phyloP scores from a whole-genome alignment of 371 early-diverging fungal genomes.

The Mucor velutinosus region DNA sequence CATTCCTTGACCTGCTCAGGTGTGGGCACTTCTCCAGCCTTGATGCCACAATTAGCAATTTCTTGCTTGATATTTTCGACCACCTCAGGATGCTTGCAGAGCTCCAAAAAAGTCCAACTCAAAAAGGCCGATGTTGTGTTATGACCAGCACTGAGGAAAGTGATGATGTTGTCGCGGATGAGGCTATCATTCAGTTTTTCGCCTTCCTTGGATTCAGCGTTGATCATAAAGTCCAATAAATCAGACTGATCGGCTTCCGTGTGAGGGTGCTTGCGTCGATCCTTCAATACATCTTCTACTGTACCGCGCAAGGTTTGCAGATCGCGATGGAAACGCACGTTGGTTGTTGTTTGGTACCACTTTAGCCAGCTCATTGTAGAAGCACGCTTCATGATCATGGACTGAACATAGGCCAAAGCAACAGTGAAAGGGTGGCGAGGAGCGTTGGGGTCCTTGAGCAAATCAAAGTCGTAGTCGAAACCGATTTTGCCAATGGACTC shows the following conservation, averaged over 20 bases:
- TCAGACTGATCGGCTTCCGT: conserved; percentile 24
- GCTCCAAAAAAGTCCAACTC: conserved; percentile 36
- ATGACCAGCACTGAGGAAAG: conserved; percentile 43
- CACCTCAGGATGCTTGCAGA: conserved; percentile 33
- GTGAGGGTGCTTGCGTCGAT: conserved; percentile 7
- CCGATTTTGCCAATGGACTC: conserved; percentile 43
- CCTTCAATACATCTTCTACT: conserved; percentile 26
- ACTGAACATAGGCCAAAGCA: conserved; percentile 40
- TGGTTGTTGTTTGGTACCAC: conserved; percentile 35
- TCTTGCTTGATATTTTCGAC: conserved; percentile 38
- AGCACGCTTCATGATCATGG: conserved; percentile 23
- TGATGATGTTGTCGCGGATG: conserved; percentile 51
- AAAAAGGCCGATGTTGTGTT: conserved; percentile 46
- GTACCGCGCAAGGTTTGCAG: conserved; percentile 17
- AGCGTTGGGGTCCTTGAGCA: conserved; percentile 33
- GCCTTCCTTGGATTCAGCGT: conserved; percentile 27
- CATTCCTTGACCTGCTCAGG: conserved; percentile 41
- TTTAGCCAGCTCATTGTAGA: conserved; percentile 12
- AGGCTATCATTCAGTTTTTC: conserved; percentile 29
- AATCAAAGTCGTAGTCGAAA: conserved; percentile 42
- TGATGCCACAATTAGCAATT: conserved; percentile 36
- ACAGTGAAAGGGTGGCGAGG: conserved; percentile 38
- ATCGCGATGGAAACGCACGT: conserved; percentile 9
- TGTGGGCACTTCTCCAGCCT: conserved; percentile 27
- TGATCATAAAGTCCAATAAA: conserved; percentile 50